Base-by-base conservation (phyloP, 2,329 filamentous ascomycete genomes). In the Verticillium alfalfae region DNA sequence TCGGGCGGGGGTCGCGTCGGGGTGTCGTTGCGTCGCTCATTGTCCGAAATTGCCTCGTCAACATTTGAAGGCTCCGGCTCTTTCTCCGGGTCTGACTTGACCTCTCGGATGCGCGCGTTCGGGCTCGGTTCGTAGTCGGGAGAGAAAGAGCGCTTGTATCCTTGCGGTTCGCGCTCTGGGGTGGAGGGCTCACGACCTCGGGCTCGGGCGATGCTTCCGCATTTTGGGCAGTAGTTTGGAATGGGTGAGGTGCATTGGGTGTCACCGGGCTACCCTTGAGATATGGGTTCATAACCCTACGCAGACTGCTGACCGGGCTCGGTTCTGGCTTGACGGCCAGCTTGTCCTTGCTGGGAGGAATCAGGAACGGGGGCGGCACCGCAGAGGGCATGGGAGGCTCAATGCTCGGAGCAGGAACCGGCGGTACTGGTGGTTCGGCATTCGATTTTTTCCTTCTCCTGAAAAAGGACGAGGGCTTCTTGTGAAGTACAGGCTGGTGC, bases 391-490 rank as follows among this genome's bases (percentile, higher is more conserved):
- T 66, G 1, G 78, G 75, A 7, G 76, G 73, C 41, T 70, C 56
- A 66, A 60, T 49, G 66, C 72, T 65, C 73, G 74, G 75, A 68
- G 74, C 77, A 63, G 72, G 81, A 63, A 74, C 81, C 37, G 75
- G 68, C 1, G 83, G 84, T 36, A 88, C 75, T 9, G 89, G 87
- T 38, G 89, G 87, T 45, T 96, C 93, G 15, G 87, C 85, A 38
- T 92, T 76, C 5, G 93, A 97, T 83, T 94, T 96, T 84, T 98
- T 98, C 65, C 93, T 86, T 63, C 95, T 85, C 65, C 95, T 86
- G 78, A 98, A 98, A 78, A 99, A 98, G 0, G 92, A 94, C 1
- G 94, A 96, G 4, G 92, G 86, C 75, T 97, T 97, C 80, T 97
- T 97, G 69, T 91, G 90, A 59, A 97, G 78, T 22, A 79, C 76